Evolutionary conservation across 441 rosid species (phyloP).

Genomic region (Erysimum cheiri): DNA sequence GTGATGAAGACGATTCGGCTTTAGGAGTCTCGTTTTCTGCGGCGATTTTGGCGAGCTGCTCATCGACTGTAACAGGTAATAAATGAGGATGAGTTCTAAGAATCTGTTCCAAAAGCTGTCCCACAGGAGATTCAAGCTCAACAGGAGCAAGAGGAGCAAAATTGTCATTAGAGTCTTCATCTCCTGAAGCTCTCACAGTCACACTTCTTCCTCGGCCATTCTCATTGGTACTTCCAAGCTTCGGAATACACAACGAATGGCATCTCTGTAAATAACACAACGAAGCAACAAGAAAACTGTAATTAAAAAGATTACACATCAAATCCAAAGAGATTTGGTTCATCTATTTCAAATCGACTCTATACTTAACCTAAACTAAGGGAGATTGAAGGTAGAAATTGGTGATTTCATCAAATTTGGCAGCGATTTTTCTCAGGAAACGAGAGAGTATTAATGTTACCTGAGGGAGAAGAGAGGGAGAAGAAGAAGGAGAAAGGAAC

Average conservation of each 20-base stretch:
- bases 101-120: conserved; percentile 82
- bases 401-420: too few relatives aligned
- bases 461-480: conserved; percentile 45
- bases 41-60: conserved; percentile 85
- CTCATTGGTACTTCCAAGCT: conserved; percentile 51
- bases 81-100: conserved; percentile 89
- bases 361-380: too few relatives aligned
- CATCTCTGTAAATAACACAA: conserved; percentile 71
- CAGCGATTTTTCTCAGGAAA: too few relatives aligned
- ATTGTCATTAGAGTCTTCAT: conserved; percentile 45
- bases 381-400: too few relatives aligned
- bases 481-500: conserved; percentile 46
- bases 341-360: too few relatives aligned
- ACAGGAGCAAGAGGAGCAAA: conserved; percentile 71
- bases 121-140: conserved; percentile 78
- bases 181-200: conserved; percentile 62
- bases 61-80: conserved; percentile 76
- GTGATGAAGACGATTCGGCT: conserved; percentile 49
- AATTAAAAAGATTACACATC: too few relatives aligned
- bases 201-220: conserved; percentile 56
- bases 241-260: conserved; percentile 53
- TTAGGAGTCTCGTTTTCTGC: conserved; percentile 56
- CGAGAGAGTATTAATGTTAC: too few relatives aligned
- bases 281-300: too few relatives aligned
- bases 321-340: not conserved